Base-by-base conservation (phyloP, 2,329 filamentous ascomycete species). In the Penicillium sp. region DNA sequence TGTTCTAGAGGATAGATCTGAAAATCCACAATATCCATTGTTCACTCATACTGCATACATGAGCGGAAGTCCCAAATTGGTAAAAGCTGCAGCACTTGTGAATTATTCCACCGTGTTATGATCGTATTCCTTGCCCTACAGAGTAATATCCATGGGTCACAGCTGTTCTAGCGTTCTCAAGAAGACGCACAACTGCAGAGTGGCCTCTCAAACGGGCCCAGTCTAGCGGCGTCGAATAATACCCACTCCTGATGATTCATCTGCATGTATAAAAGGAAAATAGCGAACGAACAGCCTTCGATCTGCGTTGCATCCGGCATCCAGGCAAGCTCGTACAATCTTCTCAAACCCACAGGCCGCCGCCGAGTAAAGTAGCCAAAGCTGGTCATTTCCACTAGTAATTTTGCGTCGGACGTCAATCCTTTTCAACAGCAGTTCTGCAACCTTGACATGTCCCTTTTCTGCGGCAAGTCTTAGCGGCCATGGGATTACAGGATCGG, bases 1-100 rank as follows among this genome's bases (percentile, higher is more conserved):
- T 89, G 56, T 83, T 86, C 32, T 86, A 72, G 76, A 35, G 31
- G 26, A 22, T 52, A 49, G 40, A 56, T 46, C 7, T 50, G 18
- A 53, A 53, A 53, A 45, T 39, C 24, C 22, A 39, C 7, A 54
- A 48, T 34, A 34, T 26, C 10, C 10, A 48, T n/a, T 0, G n/a
- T 45, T 18, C 29, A 45, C 1, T 34, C 18, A 24, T 35, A n/a
- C 14, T 14, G 5, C 11, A 18, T 31, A 32, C 29, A 31, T 26
- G 7, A 26, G 24, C 24, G 7, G 24, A 26, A 26, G 7, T 2
- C 7, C 7, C 24, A 26, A 26, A 26, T 26, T 26, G 24, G 24
- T 26, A 26, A 8, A 26, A 26, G 24, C 24, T 26, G 24, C 24
- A 26, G 24, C 7, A 26, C 1, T 26, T 8, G 24, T 2, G 24